A percentile compares a stretch with the other conserved stretches of the same genome.
These are phyloP conservation scores for Leccinum obscurum DNA, from an alignment of 768 basidiomycete species.

Conservation along the genomic window DNA sequence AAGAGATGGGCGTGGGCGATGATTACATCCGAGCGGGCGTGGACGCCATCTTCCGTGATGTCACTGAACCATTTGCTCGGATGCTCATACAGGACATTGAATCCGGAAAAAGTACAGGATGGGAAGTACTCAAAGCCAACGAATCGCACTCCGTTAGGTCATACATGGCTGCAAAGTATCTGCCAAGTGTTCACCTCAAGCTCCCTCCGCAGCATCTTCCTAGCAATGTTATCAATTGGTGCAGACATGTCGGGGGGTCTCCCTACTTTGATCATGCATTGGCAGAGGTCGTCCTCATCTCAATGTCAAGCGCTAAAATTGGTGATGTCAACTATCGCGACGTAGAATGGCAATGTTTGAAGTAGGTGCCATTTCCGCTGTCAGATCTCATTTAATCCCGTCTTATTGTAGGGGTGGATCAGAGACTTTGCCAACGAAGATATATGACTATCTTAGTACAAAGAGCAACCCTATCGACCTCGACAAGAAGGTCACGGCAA, in stretches of 20 bases:
- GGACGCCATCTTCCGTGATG: conserved; percentile 18
- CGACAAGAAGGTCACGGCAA: too few relatives aligned
- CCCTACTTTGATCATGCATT: background rate
- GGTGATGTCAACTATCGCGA: too few relatives aligned
- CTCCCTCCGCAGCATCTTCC: conserved; percentile 18
- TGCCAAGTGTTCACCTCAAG: conserved; percentile 17
- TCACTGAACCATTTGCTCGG: conserved; percentile 17
- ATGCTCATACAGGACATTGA: conserved; percentile 22
- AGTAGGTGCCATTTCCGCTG: background rate
- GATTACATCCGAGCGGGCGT: conserved; percentile 19
- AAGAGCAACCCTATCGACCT: too few relatives aligned
- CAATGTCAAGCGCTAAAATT: too few relatives aligned
- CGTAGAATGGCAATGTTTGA: background rate
- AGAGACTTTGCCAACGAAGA: background rate
- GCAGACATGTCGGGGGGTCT: background rate
- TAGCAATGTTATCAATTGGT: conserved; percentile 31
- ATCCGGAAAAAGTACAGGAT: conserved; percentile 21
- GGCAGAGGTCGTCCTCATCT: too few relatives aligned
- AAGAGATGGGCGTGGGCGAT: conserved; percentile 6
- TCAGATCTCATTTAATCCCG: background rate
- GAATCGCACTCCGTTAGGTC: conserved; percentile 30
- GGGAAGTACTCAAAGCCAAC: conserved; percentile 26
- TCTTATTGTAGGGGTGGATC: background rate
- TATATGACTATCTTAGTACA: background rate
- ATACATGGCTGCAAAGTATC: conserved; percentile 22